Base-by-base conservation (phyloP, 2,329 filamentous ascomycete genomes). In the Fonsecaea monophora region DNA sequence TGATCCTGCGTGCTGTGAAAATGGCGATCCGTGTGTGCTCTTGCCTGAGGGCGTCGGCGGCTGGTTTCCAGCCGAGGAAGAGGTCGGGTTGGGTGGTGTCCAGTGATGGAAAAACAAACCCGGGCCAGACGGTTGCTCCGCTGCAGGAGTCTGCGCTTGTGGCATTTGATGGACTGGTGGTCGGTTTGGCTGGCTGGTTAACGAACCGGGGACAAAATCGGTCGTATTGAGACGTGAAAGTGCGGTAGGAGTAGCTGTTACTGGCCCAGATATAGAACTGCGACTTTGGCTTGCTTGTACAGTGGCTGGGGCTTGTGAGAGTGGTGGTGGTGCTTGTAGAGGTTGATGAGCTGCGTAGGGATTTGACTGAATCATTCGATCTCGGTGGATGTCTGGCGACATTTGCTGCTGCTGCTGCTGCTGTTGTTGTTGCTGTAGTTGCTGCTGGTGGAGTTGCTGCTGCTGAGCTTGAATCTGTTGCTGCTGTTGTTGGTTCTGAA, bases 101-200 rank as follows among this genome's bases (percentile, higher is more conserved):
- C 93, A 97, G 76, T 96, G 92, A 75, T 96, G 92, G 77, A 97
- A 97, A 78, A 92, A 95, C 56, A 96, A 91, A 25, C 89, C 90
- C 0, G 90, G 88, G 48, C 90, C 92, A 18, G 87, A 85, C 70
- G 89, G 83, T 53, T 86, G 79, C 73, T 89, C 87, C 66, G 85
- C 84, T 54, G 79, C 76, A 45, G 83, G 79, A 7, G 82, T 79
- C 62, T 87, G 84, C 45, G 80, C 78, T 75, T 80, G 85, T 73
- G 82, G 83, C 74, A 83, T 85, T 75, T 81, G 83, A 78, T 84
- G 84, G 74, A 77, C 81, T 73, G 75, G 77, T 79, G 78, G 80
- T 62, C 80, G 74, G 68, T 45, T 53, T 5, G 81, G 76, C 73
- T 81, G 77, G 38, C 74, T 69, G 35, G 77, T 62, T 32, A 69